Evolutionary conservation across 768 basidiomycete genomes (phyloP).

Genomic region (Lactifluus volemus): DNA sequence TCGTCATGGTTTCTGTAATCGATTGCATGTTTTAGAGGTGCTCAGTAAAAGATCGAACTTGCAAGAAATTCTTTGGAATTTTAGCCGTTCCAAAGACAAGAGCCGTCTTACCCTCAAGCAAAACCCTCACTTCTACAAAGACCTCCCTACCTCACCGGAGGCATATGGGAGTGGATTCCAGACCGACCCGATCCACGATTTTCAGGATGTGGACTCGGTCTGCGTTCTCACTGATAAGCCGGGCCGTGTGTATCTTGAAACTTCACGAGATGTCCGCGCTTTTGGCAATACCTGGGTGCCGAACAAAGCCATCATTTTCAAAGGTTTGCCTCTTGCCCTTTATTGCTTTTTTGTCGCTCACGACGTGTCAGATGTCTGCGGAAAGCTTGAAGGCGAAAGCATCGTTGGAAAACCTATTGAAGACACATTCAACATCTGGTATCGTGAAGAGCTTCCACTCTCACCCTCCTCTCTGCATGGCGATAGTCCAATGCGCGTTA

Average conservation of each 20-base stretch:
- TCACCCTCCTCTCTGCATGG: too few relatives aligned
- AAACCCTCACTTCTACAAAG: too few relatives aligned
- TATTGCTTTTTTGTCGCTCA: too few relatives aligned
- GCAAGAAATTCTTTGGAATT: conserved; percentile 1
- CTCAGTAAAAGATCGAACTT: not conserved
- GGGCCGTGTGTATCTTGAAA: conserved; percentile 7
- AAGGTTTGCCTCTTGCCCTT: not conserved
- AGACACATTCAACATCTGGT: too few relatives aligned
- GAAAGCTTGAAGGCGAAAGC: too few relatives aligned
- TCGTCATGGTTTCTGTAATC: not conserved
- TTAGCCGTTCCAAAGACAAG: not conserved
- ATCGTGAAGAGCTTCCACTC: too few relatives aligned
- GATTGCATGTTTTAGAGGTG: not conserved
- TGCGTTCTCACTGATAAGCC: conserved; percentile 2
- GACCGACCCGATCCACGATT: not conserved
- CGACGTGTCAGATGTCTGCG: too few relatives aligned
- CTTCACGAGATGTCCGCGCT: not conserved
- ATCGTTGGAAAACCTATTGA: too few relatives aligned
- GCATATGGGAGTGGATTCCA: not conserved
- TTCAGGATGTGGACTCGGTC: not conserved
- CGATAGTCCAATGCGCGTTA: too few relatives aligned
- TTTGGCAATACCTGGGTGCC: conserved; percentile 11
- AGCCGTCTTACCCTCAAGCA: conserved; percentile 4
- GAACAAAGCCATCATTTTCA: conserved; percentile 1
- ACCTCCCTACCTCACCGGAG: too few relatives aligned